Evolutionary conservation across 768 basidiomycete genomes (phyloP), one percentile per base, ranked within the genome.

Genomic region (Cyclocybe aegerita): DNA sequence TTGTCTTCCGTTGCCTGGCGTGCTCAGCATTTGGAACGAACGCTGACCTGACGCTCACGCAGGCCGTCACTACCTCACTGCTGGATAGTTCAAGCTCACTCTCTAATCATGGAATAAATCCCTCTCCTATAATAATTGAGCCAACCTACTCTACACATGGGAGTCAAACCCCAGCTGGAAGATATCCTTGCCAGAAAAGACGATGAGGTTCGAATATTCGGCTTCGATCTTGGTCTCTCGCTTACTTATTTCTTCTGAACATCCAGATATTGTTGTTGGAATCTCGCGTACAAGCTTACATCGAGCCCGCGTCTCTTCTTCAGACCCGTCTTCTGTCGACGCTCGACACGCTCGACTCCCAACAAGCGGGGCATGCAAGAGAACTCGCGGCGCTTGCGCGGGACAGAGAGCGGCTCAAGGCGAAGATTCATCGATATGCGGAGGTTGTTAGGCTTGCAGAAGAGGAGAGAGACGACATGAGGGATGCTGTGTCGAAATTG

Each of bases 391-490:
- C 60, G 1, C 65, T 70, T 45, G 59, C 62, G 14, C 60, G 60
- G 12, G 66, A 65, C 12, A 70, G 69, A 44, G 56, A 66, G 32
- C 64, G 50, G 15, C 63, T 82, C 5, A 61, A 65, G n/a, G 61
- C 59, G 6, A 71, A 76, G 38, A 56, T 79, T n/a, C 58, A 70
- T 34, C 58, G 67, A 9, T 72, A 72, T 55, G 57, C 59, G 7
- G 61, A 58, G 3, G 43, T 65, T 6, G 65, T 74, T 3, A 65
- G 61, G 32, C 53, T 53, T 2, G 62, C 70, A 4, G 77, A 83
- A 61, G 57, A 61, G 2, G 81, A 85, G 55, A 68, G 65, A 48
- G 79, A 84, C 58, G 78, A 82, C 48, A 57, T 84, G 59, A 70
- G 76, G 54, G 79, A 81, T 38, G 78, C 75, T 5, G 79, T 86